Evolutionary conservation across 2,329 filamentous ascomycete species (phyloP).

Genomic region (Thielaviopsis musarum): DNA sequence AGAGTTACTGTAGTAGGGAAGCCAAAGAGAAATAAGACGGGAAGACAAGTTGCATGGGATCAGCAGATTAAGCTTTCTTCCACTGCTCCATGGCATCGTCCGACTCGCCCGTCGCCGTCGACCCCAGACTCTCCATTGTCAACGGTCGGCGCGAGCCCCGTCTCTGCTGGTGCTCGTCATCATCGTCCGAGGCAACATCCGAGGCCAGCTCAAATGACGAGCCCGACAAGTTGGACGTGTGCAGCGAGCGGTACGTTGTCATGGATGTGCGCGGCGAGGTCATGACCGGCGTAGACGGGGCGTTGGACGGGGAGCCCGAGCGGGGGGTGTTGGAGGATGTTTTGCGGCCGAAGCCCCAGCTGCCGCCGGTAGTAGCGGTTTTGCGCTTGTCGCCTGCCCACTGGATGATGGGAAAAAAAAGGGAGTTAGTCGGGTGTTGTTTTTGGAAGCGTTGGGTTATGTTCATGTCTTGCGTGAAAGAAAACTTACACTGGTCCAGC

Average conservation of each 20-base stretch:
- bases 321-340: conserved; percentile 17
- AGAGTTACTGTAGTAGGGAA: not conserved
- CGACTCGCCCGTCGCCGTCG: not conserved
- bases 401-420: not conserved
- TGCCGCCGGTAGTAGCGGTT: conserved; percentile 19
- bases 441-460: not conserved
- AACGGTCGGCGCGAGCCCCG: not conserved
- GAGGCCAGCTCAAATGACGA: conserved; percentile 9
- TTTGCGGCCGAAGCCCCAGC: conserved; percentile 27
- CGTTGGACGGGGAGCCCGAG: conserved; percentile 19
- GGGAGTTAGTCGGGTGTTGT: no score
- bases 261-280: conserved; percentile 7
- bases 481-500: conserved; percentile 36
- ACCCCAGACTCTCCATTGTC: not conserved
- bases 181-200: conserved; percentile 11
- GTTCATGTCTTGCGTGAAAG: not conserved
- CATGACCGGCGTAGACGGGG: conserved; percentile 19
- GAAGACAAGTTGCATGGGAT: no score
- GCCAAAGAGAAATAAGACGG: no score
- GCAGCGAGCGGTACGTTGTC: conserved; percentile 5
- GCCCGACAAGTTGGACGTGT: conserved; percentile 7
- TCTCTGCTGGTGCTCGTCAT: not conserved
- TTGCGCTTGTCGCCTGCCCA: conserved; percentile 66
- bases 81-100: not conserved
- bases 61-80: not conserved